Evolutionary conservation across 257 asterid species (phyloP), one percentile per base, ranked within the genome.

Genomic region (Plantago elongata): DNA sequence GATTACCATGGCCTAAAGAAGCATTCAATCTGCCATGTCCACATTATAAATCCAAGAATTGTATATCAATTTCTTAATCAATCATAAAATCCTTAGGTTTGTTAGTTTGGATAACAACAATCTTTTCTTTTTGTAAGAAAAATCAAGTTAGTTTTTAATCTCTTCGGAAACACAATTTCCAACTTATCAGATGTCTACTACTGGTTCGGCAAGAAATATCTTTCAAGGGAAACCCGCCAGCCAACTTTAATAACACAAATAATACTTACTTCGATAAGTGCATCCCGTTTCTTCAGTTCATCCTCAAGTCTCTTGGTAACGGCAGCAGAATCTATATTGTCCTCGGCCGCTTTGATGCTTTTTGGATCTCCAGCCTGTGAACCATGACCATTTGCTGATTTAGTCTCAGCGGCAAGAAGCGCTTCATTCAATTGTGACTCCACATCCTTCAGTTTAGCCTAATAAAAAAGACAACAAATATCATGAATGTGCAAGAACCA

Each of bases 281-380:
- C 79, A 77, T 92, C 99, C 66, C 97, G 84, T 69, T 92, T 92
- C 77, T 80, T 72, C 79, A 92, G 94, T 81, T 92, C 99, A 69
- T 92, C 96, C 81, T 92, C 99, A 54, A 89, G 97, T 73, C 87
- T 89, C 77, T 75, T 87, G 69, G 95, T 86, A 77, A 89, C 97
- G 61, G 91, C 82, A 59, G 85, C 48, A 72, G 99, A 84, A 75
- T 89, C 89, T 75, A 83, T 71, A 67, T 64, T 72, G 60, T 84
- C 89, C 72, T 72, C 78, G 7, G 79, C 38, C 74, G 78, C 62
- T 73, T 75, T 78, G 62, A 68, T 49, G 67, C 67, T 74, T 45
- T 72, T 66, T 62, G 74, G 77, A 58, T 69, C 84, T 59, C 61
- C 77, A 66, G 84, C 22, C 71, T 77, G 81, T 37, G 81, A 72